phyloP scores from a whole-genome alignment of 441 rosid species.

The Syzygium syzygioides region DNA sequence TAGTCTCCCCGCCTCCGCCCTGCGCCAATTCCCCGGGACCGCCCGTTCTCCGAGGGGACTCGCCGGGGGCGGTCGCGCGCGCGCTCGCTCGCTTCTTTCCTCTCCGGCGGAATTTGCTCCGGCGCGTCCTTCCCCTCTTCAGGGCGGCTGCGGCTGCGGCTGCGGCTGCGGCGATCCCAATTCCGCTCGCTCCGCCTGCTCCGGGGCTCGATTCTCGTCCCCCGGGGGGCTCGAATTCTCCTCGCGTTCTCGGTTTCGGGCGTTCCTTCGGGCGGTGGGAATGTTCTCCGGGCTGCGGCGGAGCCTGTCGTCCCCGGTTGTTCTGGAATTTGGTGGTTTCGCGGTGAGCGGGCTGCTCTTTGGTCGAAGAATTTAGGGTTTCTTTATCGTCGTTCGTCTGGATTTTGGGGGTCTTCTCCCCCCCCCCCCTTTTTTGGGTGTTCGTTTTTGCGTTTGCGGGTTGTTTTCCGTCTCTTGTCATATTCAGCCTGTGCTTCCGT shows the following conservation, averaged over 20 bases:
- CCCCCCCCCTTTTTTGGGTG: rapidly evolving
- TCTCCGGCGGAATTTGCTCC: background rate
- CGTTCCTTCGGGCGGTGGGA: background rate
- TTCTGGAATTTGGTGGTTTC: background rate
- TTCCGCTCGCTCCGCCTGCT: background rate
- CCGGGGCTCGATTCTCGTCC: background rate
- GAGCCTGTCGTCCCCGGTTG: background rate
- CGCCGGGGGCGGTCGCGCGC: background rate
- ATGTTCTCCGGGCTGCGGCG: background rate
- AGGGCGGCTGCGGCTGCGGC: background rate
- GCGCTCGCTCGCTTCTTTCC: background rate
- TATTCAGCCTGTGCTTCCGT: background rate
- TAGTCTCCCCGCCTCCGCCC: background rate
- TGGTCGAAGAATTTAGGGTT: background rate
- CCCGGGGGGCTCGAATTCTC: background rate
- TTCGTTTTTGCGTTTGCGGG: too few species aligned
- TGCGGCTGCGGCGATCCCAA: background rate
- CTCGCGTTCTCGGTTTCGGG: background rate
- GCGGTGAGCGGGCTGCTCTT: background rate
- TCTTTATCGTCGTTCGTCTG: background rate
- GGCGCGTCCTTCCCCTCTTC: background rate
- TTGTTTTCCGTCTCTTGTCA: background rate
- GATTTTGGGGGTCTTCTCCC: background rate
- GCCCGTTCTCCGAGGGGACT: background rate
- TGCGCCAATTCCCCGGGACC: background rate